Evolutionary conservation across 2,329 filamentous ascomycete genomes (phyloP).

Genomic region (Ophiostoma ulmi): DNA sequence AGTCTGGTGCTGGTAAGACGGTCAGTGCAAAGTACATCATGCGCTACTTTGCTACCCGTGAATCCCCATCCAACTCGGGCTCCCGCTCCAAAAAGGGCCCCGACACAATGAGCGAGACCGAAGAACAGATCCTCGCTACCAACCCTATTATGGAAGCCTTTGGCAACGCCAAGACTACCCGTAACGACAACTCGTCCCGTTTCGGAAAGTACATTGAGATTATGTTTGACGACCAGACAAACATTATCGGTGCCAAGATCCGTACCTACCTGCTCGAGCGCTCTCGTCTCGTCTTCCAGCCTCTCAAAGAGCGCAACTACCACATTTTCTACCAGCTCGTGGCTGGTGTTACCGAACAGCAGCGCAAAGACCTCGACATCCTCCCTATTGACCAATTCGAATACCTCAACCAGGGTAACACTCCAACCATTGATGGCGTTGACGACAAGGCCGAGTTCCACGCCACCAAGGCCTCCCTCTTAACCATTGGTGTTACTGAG

Average conservation of each 20-base stretch:
- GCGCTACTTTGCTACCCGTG: slow-evolving; percentile 97
- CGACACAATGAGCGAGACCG: slow-evolving; percentile 89
- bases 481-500: slow-evolving; percentile 76
- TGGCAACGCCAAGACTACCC: slow-evolving; percentile 98
- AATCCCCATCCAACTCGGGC: slow-evolving; percentile 81
- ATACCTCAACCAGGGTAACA: slow-evolving; percentile 92
- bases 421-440: slow-evolving; percentile 85
- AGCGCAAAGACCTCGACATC: slow-evolving; percentile 74
- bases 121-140: slow-evolving; percentile 95
- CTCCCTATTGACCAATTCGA: slow-evolving; percentile 85
- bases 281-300: slow-evolving; percentile 93
- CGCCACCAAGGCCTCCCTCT: slow-evolving; percentile 78
- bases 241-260: slow-evolving; percentile 97
- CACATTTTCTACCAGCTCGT: slow-evolving; percentile 98
- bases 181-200: slow-evolving; percentile 97
- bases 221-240: slow-evolving; percentile 92
- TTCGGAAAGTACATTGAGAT: slow-evolving; percentile 99
- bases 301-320: slow-evolving; percentile 95
- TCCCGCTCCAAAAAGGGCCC: slow-evolving; percentile 69
- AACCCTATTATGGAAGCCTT: slow-evolving; percentile 99
- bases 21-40: slow-evolving; percentile 99
- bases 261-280: slow-evolving; percentile 92
- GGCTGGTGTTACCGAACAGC: slow-evolving; percentile 78
- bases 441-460: slow-evolving; percentile 93
- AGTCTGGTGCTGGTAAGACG: slow-evolving; percentile 97